These are phyloP conservation scores for Leccinum angustisporum DNA, from an alignment of 1,284 basidiomycete genomes.

Conservation along the genomic window DNA sequence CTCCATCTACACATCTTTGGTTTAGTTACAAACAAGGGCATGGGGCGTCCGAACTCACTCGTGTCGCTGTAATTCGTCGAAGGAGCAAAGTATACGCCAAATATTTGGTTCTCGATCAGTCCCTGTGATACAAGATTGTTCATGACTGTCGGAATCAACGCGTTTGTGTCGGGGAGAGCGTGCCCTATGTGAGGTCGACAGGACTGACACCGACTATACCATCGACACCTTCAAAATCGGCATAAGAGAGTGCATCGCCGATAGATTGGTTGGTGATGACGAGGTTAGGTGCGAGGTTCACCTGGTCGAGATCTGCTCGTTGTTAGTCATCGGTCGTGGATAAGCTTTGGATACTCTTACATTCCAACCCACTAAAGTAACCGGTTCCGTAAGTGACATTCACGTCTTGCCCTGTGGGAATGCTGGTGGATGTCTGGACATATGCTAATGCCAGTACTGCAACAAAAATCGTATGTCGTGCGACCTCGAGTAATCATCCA, in stretches of 20 bases:
- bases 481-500: no score
- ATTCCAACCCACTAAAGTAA: conserved; percentile 25
- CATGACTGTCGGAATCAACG: conserved; percentile 27
- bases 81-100: conserved; percentile 29
- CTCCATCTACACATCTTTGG: conserved; percentile 23
- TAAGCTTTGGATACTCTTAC: conserved; percentile 8
- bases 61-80: conserved; percentile 15
- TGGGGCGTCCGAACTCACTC: conserved; percentile 13
- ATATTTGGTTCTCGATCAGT: conserved; percentile 16
- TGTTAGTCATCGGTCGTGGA: background rate
- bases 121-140: conserved; percentile 25
- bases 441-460: no score
- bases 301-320: conserved; percentile 25
- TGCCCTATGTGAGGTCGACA: conserved; percentile 19
- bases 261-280: conserved; percentile 28
- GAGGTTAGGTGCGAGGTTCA: conserved; percentile 19
- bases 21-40: fast-evolving
- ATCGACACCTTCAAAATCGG: conserved; percentile 17
- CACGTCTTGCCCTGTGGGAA: no score
- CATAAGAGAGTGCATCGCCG: conserved; percentile 20
- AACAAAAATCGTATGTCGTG: no score
- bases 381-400: no score
- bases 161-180: conserved; percentile 5
- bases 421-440: no score
- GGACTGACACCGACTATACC: conserved; percentile 32